Evolutionary conservation across 2,329 filamentous ascomycete species (phyloP), one percentile per base, ranked within the genome.

Genomic region (Colletotrichum acutatum): DNA sequence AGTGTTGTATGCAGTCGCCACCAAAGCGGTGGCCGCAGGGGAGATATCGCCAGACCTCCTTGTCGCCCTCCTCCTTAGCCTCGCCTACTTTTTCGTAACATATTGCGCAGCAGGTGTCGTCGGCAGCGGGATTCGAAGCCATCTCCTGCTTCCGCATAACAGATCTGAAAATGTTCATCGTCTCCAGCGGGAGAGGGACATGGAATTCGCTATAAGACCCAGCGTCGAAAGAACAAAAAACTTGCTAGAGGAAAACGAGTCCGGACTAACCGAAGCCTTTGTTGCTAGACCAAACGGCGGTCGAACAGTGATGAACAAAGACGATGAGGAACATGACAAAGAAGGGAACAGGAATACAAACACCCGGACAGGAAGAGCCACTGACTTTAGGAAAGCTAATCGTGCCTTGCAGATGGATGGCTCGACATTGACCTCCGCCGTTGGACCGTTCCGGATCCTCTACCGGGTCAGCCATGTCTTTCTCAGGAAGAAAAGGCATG

Each of bases 21-120:
- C 85, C 85, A 75, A 86, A 86, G 32, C 79, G 78, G 76, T 86
- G 85, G 5, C 82, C 82, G 76, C 85, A 86, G 14, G 84, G 82
- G 7, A 86, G 77, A 30, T 76, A 73, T 22, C 82, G 81, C 84
- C 84, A 86, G 3, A 78, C 72, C 75, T 86, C 85, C 34, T 78
- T 64, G 66, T 80, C 76, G 74, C 81, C 83, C 66, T 85, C 83
- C 5, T 80, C 78, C 37, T 80, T 84, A 22, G 71, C 68, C 14
- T 79, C 65, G 66, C 84, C 84, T 46, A 86, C 80, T 5, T 80
- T 77, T 68, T 85, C 82, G 68, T 84, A 83, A 75, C 85, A 86
- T 74, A 86, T 86, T 58, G 82, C 81, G 66, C 85, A 86, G 75
- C 74, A 64, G 57, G 57, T 58, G 66, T 75, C 68, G 68, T 72